Evolutionary conservation across 306 rosid species (phyloP).

Genomic region (Elaeagnus macrophylla): DNA sequence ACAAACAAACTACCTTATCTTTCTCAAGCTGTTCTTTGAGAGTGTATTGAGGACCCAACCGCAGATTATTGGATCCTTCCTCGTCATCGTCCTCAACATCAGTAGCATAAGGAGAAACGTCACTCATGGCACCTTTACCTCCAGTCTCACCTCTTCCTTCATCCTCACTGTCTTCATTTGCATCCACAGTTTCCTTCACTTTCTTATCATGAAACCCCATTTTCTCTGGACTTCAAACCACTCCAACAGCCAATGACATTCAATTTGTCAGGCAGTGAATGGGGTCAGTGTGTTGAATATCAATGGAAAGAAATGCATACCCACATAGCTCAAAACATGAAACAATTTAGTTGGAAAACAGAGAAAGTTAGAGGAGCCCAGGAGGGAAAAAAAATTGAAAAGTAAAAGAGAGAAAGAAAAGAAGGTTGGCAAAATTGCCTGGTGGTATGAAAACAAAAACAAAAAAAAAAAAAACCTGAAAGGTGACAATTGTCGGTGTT

Average conservation of each 20-base stretch:
- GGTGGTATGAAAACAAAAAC: conserved; percentile 4
- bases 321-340: conserved; percentile 2
- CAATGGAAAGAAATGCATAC: not conserved
- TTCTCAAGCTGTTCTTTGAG: conserved; percentile 46
- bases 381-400: not conserved
- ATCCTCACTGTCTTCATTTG: conserved; percentile 10
- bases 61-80: conserved; percentile 23
- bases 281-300: not conserved
- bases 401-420: not conserved
- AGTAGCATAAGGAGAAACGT: conserved; percentile 22
- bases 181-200: conserved; percentile 7
- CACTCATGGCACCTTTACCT: conserved; percentile 18
- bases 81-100: conserved; percentile 40
- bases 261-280: conserved; percentile 9
- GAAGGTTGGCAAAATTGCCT: not conserved
- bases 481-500: conserved; percentile 10
- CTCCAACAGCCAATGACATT: conserved; percentile 20
- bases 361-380: conserved; percentile 8
- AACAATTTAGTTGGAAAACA: not conserved
- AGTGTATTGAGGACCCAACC: conserved; percentile 45
- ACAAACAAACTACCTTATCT: conserved; percentile 28
- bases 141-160: conserved; percentile 9
- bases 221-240: conserved; percentile 20
- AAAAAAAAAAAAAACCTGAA: not conserved
- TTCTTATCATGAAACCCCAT: conserved; percentile 30